Conservation (phyloP, 495 filamentous ascomycete species). For the Apiosordaria backusii region DNA sequence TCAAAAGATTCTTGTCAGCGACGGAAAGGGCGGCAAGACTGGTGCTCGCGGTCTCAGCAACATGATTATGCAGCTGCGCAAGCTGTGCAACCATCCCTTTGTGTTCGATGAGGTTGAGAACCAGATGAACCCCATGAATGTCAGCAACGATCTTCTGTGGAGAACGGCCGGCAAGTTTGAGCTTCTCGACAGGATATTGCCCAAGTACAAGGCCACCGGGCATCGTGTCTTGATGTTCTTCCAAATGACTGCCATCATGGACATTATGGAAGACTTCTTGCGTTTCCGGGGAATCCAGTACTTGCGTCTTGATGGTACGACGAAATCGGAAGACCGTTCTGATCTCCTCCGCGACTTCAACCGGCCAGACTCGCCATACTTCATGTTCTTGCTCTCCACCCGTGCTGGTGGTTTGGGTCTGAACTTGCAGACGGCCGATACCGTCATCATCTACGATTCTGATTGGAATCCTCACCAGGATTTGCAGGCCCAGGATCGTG, state of each 20-base stretch:
- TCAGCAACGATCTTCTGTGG: constrained; percentile 91
- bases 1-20: constrained; percentile 89
- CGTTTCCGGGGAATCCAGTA: constrained; percentile 77
- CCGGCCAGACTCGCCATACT: constrained; percentile 81
- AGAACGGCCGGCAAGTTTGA: constrained; percentile 97
- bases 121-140: constrained; percentile 86
- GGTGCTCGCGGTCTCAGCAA: constrained; percentile 95
- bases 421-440: constrained; percentile 95
- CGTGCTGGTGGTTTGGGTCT: constrained; percentile 96
- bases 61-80: constrained; percentile 99
- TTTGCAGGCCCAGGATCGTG: constrained; percentile 98
- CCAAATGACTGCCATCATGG: constrained; percentile 99
- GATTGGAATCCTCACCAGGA: constrained; percentile 99
- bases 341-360: constrained; percentile 88
- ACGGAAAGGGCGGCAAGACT: constrained; percentile 93
- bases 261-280: constrained; percentile 99
- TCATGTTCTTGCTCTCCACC: constrained; percentile 97
- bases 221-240: constrained; percentile 99
- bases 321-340: constrained; percentile 95
- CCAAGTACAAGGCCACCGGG: constrained; percentile 83
- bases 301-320: constrained; percentile 90
- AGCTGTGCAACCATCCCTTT: constrained; percentile 98
- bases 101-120: constrained; percentile 97
- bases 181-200: constrained; percentile 83
- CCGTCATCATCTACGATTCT: constrained; percentile 98